Base-by-base conservation (phyloP, 257 asterid genomes). In the Paraleonurus japonicus region DNA sequence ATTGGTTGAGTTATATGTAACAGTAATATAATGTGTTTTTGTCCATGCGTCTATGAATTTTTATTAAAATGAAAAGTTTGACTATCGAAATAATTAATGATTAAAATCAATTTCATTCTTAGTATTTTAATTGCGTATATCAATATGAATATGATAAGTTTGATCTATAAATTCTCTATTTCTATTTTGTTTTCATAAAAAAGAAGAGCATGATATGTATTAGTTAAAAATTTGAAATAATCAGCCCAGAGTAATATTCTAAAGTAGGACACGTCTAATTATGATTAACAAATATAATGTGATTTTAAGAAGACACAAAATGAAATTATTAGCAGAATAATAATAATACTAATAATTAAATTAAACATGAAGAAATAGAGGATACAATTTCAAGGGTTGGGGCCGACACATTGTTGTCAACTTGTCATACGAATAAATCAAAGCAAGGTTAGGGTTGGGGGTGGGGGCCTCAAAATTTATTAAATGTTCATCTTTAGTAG, bases 321-420 rank as follows among this genome's bases (percentile, higher is more conserved):
- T 2, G 7, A 41, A 23, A 17, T 15, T 17, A 47, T 19, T 67
- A 24, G 58, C 0, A 13, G 20, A 2, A 24, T 24, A 16, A 47
- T n/a, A n/a, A n/a, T n/a, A n/a, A n/a, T n/a, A n/a, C n/a, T n/a
- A 54, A 9, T 59, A 27, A 6, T 59, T n/a, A n/a, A 59, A 28
- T 59, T 26, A 37, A 48, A 61, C 17, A 41, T n/a, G 28, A 53
- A 27, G 15, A 27, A 70, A 53, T 41, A 23, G 20, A 45, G 65
- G 73, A 55, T 55, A 39, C 24, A 61, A 12, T n/a, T 48, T 71
- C 20, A 70, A 75, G 68, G 78, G 74, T 57, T 66, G 74, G 63
- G 74, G 16, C 74, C 69, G 61, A 51, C 41, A 28, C n/a, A 10
- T 22, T 50, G 71, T 6, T 43, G 22, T 2, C n/a, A n/a, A n/a